Percentiles rank a stretch among this genome's conserved stretches.
These are phyloP conservation scores for Cadophora gregata DNA, from an alignment of 2,329 filamentous ascomycete species.

Conservation along the genomic window DNA sequence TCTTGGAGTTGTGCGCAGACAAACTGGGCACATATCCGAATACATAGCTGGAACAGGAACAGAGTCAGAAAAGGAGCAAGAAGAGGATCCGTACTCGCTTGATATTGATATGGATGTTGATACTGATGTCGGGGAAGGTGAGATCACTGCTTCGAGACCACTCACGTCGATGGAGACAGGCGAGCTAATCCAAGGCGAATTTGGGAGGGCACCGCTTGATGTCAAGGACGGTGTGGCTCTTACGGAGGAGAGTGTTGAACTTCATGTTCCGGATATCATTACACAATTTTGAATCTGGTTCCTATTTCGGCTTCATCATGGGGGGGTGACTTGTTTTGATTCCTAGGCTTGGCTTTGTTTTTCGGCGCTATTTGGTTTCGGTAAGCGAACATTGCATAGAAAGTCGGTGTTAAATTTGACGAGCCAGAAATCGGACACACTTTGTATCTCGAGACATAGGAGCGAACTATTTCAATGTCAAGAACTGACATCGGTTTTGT, in stretches of 20 bases:
- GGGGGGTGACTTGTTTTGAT: too few species aligned
- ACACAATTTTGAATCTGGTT: constrained; percentile 39
- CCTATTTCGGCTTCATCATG: background rate
- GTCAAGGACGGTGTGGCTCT: constrained; percentile 60
- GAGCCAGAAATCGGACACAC: too few species aligned
- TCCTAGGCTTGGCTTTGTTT: too few species aligned
- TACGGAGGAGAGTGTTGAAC: constrained; percentile 60
- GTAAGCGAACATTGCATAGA: too few species aligned
- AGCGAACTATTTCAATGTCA: too few species aligned
- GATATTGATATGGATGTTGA: background rate
- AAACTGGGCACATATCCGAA: background rate
- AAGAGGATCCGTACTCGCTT: background rate
- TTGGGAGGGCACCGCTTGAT: constrained; percentile 51
- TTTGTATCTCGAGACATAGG: too few species aligned
- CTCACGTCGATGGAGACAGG: constrained; percentile 42
- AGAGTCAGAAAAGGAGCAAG: background rate
- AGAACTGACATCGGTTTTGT: too few species aligned
- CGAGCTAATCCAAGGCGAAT: constrained; percentile 44
- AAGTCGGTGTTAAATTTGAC: too few species aligned
- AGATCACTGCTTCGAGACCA: background rate
- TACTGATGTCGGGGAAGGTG: background rate
- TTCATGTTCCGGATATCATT: constrained; percentile 53
- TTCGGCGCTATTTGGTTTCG: too few species aligned
- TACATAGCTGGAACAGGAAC: background rate
- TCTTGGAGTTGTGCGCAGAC: background rate